Conservation (phyloP, 202 grass and related monocot genomes). For the Schoenoplectus triqueter region DNA sequence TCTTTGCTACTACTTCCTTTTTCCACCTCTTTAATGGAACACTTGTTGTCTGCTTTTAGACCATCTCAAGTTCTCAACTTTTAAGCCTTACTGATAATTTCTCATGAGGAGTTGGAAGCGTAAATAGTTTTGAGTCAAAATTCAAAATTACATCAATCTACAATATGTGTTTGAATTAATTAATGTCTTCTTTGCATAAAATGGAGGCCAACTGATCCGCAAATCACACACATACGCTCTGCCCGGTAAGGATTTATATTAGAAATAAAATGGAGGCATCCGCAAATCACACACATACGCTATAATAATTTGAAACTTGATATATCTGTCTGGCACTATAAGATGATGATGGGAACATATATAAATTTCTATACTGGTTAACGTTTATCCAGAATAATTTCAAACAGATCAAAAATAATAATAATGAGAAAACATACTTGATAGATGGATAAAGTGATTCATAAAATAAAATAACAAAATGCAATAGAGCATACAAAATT, state of each 20-base stretch:
- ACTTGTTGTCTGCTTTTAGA: too few species aligned
- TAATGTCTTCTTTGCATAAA: too few species aligned
- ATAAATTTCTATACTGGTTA: conserved; percentile 1
- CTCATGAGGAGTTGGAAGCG: too few species aligned
- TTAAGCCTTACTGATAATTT: too few species aligned
- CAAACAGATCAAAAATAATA: neutral
- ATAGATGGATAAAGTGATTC: conserved; percentile 15
- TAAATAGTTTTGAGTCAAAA: neutral
- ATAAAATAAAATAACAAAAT: too few species aligned
- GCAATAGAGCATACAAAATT: too few species aligned
- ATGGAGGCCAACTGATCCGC: too few species aligned
- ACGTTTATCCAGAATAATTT: neutral
- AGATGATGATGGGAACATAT: neutral
- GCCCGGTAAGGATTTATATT: neutral
- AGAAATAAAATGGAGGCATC: too few species aligned
- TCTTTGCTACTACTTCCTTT: too few species aligned
- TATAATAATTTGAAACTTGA: neutral
- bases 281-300: neutral
- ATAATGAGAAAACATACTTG: neutral
- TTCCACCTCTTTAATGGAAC: too few species aligned
- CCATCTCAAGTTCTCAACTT: too few species aligned
- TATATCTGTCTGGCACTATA: neutral
- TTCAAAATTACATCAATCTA: neutral
- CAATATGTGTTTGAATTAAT: too few species aligned
- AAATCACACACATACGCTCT: neutral